A percentile compares a stretch with the other conserved stretches of the same genome.
phyloP scores from a whole-genome alignment of 169 alveolate genomes.

The Cryptosporidium ryanae region DNA sequence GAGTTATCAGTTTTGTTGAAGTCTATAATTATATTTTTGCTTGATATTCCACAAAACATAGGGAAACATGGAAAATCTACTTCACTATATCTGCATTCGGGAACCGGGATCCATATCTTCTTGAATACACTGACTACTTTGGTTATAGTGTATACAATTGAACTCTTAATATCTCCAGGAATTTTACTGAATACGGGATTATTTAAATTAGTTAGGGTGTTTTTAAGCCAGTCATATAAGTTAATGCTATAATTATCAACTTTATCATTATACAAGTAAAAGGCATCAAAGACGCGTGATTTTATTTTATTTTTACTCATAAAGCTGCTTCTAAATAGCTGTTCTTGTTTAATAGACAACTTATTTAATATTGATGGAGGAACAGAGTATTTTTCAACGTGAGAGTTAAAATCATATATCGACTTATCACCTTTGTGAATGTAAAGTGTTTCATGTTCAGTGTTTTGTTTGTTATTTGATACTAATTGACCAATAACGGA shows the following conservation, averaged over 20 bases:
- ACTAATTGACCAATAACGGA: slow-evolving; percentile 31
- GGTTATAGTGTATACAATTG: neutral
- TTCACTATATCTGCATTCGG: slow-evolving; percentile 26
- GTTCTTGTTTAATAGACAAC: neutral
- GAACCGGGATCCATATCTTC: slow-evolving; percentile 33
- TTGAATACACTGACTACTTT: slow-evolving; percentile 9
- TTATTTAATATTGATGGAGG: slow-evolving; percentile 17
- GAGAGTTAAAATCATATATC: slow-evolving; percentile 5
- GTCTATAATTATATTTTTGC: slow-evolving; percentile 25
- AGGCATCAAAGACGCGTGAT: slow-evolving; percentile 1
- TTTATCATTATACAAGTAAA: neutral
- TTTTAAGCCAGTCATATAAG: slow-evolving; percentile 18
- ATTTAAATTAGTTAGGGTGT: neutral
- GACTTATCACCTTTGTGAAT: slow-evolving; percentile 31
- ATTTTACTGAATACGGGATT: neutral
- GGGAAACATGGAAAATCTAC: slow-evolving; percentile 34
- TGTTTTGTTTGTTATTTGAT: neutral
- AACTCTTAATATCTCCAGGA: neutral
- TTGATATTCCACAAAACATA: slow-evolving; percentile 62
- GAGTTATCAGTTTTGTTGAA: neutral
- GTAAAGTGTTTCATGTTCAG: neutral
- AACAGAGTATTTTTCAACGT: slow-evolving; percentile 8
- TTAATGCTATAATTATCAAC: neutral
- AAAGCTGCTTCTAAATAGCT: slow-evolving; percentile 3
- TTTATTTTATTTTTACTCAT: slow-evolving; percentile 1